Base-by-base conservation (phyloP, 441 rosid species). In the Viola pubescens region DNA sequence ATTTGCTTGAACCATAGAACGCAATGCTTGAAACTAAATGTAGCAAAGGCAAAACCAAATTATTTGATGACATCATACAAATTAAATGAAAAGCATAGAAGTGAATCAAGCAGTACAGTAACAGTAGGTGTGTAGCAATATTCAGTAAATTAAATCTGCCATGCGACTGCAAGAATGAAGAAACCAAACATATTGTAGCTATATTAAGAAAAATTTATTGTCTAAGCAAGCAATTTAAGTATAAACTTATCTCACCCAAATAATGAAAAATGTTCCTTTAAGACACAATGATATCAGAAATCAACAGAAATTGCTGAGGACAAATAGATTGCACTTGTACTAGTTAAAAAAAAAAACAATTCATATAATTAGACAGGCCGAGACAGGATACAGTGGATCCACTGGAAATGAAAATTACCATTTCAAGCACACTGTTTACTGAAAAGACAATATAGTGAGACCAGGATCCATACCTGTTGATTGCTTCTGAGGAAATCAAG, bases 1-100 rank as follows among this genome's bases (percentile, higher is more conserved):
- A 79, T 94, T 94, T 70, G 95, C 73, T 74, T 90, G 97, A 63
- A 90, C 97, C 97, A 94, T 85, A 54, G 91, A 71, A 2, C 96
- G 91, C 81, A 94, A 69, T 54, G 89, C 79, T 79, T 88, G 96
- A 73, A 94, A 94, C 99, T 94, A 61, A 64, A 65, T 26, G 48
- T 57, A 65, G 59, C 37, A 59, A 51, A 57, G 34, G 66, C n/a
- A 48, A 57, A 39, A 64, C 2, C 10, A 19, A 48, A 54, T n/a
- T 7, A 12, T n/a, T 26, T 37, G 53, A 19, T 43, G 55, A 40
- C 47, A 52, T 37, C 38, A 52, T 44, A 42, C 10, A 43, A 57
- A 40, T 54, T 52, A 12, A 58, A 37, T 46, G 48, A 45, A 14
- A 55, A 68, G 3, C 9, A n/a, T 3, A 48, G 37, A 59, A 41